These are phyloP conservation scores for Chlorella variabilis DNA, from an alignment of 163 green algal species.

Conservation along the genomic window DNA sequence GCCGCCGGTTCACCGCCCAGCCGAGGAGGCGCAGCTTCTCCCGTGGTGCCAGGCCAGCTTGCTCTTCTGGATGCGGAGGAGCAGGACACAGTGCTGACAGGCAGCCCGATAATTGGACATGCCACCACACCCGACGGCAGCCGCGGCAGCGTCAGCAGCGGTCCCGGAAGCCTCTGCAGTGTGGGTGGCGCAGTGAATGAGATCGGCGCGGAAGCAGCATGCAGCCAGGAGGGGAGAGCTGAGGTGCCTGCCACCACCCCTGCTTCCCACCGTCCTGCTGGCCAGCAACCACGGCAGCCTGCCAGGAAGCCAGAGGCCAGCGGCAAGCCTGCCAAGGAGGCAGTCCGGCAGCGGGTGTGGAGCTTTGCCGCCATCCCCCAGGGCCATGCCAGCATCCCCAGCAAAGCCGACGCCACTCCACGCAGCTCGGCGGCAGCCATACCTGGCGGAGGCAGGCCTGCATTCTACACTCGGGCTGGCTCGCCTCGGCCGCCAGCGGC, in stretches of 20 bases:
- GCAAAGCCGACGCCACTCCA: background rate
- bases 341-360: conserved; percentile 12
- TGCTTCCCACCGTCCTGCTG: too few species aligned
- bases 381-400: conserved; percentile 19
- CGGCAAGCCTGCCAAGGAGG: background rate
- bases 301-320: background rate
- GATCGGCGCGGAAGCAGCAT: too few species aligned
- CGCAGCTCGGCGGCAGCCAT: background rate
- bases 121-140: background rate
- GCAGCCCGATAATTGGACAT: conserved; percentile 1
- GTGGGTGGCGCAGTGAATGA: too few species aligned
- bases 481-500: background rate
- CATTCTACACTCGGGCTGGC: conserved; percentile 15
- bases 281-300: too few species aligned
- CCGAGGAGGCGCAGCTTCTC: too few species aligned
- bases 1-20: too few species aligned
- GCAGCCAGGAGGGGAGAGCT: too few species aligned
- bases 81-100: conserved; percentile 20
- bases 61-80: background rate
- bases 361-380: conserved; percentile 24
- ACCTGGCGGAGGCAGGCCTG: background rate
- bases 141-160: background rate
- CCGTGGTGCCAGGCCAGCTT: too few species aligned
- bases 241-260: too few species aligned
- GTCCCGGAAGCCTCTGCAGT: background rate